Evolutionary conservation across 73 alveolate species (phyloP).

Genomic region (Tetrahymena thermophila): DNA sequence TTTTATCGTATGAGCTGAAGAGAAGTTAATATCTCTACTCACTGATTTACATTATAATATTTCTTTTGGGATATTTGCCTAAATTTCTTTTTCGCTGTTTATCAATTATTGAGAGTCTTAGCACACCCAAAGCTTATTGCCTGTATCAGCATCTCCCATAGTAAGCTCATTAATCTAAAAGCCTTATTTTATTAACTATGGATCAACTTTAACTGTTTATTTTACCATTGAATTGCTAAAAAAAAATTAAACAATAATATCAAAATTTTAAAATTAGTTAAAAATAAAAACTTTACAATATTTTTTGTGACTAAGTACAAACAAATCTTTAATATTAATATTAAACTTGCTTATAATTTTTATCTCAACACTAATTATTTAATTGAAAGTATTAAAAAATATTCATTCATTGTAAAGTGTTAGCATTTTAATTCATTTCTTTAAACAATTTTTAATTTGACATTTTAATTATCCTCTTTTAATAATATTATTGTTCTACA

Average conservation of each 20-base stretch:
- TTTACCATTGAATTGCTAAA: neutral
- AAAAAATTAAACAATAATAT: too few relatives aligned
- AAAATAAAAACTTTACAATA: too few relatives aligned
- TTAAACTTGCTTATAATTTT: too few relatives aligned
- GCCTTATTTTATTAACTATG: slow-evolving; percentile 16
- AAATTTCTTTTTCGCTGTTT: neutral
- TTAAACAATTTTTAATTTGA: too few relatives aligned
- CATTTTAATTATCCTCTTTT: too few relatives aligned
- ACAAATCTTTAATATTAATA: too few relatives aligned
- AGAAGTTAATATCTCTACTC: slow-evolving; percentile 41
- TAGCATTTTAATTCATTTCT: too few relatives aligned
- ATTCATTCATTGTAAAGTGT: too few relatives aligned
- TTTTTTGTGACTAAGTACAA: too few relatives aligned
- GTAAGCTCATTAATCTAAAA: slow-evolving; percentile 28
- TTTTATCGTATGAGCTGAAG: slow-evolving; percentile 18
- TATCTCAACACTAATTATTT: too few relatives aligned
- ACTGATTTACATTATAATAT: slow-evolving; percentile 33
- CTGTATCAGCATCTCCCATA: slow-evolving; percentile 34
- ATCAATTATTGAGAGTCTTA: slow-evolving; percentile 3
- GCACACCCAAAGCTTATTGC: slow-evolving; percentile 27
- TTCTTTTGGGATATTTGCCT: slow-evolving; percentile 38
- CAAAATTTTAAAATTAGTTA: neutral
- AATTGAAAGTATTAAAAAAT: too few relatives aligned
- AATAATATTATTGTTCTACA: too few relatives aligned
- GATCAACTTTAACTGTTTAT: neutral